These are phyloP conservation scores for Geotrichum candidum DNA, from an alignment of 1,139 yeast genomes.

Conservation along the genomic window DNA sequence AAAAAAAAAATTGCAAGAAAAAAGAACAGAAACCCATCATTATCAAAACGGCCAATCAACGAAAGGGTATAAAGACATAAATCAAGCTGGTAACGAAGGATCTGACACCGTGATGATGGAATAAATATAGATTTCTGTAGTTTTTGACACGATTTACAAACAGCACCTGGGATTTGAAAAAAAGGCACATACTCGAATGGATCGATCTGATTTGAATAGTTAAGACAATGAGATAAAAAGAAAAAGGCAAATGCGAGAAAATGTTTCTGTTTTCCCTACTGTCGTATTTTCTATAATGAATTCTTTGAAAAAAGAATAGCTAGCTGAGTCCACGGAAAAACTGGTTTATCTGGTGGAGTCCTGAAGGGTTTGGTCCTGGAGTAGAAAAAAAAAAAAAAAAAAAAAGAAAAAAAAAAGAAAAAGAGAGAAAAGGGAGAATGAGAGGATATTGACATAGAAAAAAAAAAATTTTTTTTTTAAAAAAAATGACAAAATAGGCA, in stretches of 20 bases:
- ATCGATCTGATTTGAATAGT: not conserved
- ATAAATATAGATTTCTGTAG: not conserved
- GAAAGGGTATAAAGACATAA: not conserved
- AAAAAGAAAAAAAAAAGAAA: not conserved
- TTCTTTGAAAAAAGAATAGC: not conserved
- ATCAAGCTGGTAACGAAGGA: not conserved
- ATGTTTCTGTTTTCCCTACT: not conserved
- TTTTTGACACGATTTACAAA: not conserved
- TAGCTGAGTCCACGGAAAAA: not conserved
- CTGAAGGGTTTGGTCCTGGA: not conserved
- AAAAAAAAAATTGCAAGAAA: not conserved
- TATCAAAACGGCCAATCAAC: not conserved
- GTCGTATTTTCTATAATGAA: not conserved
- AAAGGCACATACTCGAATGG: not conserved
- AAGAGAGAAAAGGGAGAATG: not conserved
- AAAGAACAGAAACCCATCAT: not conserved
- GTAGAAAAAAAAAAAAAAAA: not conserved
- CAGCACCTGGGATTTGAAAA: not conserved
- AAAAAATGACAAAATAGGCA: not conserved
- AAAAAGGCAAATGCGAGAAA: not conserved
- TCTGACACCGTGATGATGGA: not conserved
- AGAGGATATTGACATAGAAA: no score
- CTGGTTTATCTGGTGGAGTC: not conserved
- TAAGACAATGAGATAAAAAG: not conserved
- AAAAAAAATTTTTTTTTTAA: no score